Base-by-base conservation (phyloP, 352 stramenopile species). In the Globisporangium camurandrum region DNA sequence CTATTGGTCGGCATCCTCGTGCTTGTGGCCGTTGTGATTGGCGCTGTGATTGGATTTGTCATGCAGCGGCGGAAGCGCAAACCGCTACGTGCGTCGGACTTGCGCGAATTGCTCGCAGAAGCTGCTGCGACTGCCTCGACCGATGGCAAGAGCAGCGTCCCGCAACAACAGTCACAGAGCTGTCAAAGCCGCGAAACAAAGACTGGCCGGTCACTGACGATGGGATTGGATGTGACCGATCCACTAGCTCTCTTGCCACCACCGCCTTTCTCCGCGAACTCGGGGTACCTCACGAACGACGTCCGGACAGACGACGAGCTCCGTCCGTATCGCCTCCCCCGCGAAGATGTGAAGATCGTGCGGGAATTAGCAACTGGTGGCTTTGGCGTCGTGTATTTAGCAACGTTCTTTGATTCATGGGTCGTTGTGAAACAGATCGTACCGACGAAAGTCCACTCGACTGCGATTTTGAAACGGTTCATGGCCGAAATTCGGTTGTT, bases 401-500 rank as follows among this genome's bases (percentile, higher is more conserved):
- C 75, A 16, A 55, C 38, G 6, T 75, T 70, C 24, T 51, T 62
- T 19, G 40, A 49, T 0, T 42, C 68, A 28, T n/a, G 41, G 12
- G 66, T 85, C 8, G 73, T 61, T 1, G 54, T 82, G 17, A 85
- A 85, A 56, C 66, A 63, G 17, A 54, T 80, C 19, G 38, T 74
- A 6, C 64, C 57, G 12, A 54, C 58, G 2, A 62, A 67, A 14
- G 43, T 63, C 30, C 37, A 64, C 14, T 56, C 51, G 2, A 69
- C 51, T 5, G 39, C 50, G 11, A 46, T 60, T 31, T 24, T 75
- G 19, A 48, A 59, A 43, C 42, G 56, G 30, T 85, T 85, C 37
- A 65, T 85, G 73, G 59, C 82, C 30, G 75, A 87, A 51, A 87
- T 89, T 51, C 75, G 78, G 2, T 48, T 89, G 19, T 83, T 58